A percentile compares a stretch with the other conserved stretches of the same genome.
These are phyloP conservation scores for Paramyrothecium sp. DNA, from an alignment of 2,329 filamentous ascomycete species.

Conservation along the genomic window DNA sequence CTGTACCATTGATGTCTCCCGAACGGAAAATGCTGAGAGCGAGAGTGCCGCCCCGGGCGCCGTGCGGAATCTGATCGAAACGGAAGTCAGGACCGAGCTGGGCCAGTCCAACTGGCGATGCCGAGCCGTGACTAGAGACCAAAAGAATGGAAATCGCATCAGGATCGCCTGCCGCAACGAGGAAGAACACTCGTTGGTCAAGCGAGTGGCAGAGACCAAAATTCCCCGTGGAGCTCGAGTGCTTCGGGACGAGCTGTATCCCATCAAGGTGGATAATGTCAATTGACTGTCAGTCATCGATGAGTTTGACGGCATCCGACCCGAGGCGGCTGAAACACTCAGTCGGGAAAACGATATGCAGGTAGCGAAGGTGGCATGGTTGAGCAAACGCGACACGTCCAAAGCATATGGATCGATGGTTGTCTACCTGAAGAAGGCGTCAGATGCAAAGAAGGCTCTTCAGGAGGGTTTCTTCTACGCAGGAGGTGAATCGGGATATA, in stretches of 20 bases:
- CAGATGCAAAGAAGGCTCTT: neutral
- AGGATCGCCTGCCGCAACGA: neutral
- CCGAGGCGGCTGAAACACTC: too few relatives aligned
- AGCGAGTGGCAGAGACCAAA: neutral
- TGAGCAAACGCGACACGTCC: neutral
- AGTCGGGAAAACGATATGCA: neutral
- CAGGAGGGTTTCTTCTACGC: slow-evolving; percentile 2
- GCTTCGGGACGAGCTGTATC: neutral
- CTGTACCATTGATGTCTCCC: neutral
- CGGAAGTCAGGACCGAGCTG: neutral
- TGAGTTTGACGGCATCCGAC: too few relatives aligned
- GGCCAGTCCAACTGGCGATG: neutral
- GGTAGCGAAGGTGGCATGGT: neutral
- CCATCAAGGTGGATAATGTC: too few relatives aligned
- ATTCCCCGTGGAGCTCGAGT: neutral
- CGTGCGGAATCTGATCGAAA: neutral
- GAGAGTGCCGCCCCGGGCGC: neutral
- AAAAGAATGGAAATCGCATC: neutral
- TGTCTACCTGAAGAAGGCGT: neutral
- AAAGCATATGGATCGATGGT: too few relatives aligned
- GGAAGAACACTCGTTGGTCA: neutral
- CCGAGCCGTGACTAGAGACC: neutral
- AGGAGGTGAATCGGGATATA: slow-evolving; percentile 5
- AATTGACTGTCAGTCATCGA: too few relatives aligned
- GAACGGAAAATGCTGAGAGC: too few relatives aligned